These are phyloP conservation scores for Hepatocystis sp. DNA, from an alignment of 169 alveolate genomes.

Conservation along the genomic window DNA sequence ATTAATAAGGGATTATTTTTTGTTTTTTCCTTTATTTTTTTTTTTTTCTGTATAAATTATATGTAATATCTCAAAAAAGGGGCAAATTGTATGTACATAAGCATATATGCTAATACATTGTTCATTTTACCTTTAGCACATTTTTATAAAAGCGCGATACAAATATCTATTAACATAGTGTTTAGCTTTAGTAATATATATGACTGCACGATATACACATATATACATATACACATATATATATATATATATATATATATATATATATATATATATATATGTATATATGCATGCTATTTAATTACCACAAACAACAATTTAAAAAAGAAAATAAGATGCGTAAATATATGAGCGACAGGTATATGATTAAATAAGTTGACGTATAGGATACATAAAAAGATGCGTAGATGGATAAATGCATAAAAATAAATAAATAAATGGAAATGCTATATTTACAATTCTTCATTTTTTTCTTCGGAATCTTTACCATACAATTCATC, in stretches of 20 bases:
- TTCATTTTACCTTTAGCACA: too few relatives aligned
- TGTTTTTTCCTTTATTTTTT: too few relatives aligned
- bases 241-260: neutral
- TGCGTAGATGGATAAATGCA: neutral
- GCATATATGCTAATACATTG: too few relatives aligned
- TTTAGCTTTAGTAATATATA: neutral
- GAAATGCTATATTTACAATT: constrained; percentile 6
- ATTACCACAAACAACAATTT: neutral
- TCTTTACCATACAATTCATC: neutral
- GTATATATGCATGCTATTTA: neutral
- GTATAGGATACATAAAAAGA: constrained; percentile 1
- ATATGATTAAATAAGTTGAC: too few relatives aligned
- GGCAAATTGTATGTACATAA: too few relatives aligned
- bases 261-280: neutral
- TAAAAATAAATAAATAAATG: neutral
- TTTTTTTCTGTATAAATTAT: too few relatives aligned
- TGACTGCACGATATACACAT: neutral
- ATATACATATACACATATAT: neutral
- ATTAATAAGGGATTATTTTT: too few relatives aligned
- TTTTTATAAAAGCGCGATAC: too few relatives aligned
- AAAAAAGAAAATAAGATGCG: too few relatives aligned
- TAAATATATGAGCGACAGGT: too few relatives aligned
- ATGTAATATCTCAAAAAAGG: too few relatives aligned
- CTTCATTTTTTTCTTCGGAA: constrained; percentile 18
- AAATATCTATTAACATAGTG: too few relatives aligned